phyloP scores from a whole-genome alignment of 768 basidiomycete species.

The Pleurotus salmoneostramineus region DNA sequence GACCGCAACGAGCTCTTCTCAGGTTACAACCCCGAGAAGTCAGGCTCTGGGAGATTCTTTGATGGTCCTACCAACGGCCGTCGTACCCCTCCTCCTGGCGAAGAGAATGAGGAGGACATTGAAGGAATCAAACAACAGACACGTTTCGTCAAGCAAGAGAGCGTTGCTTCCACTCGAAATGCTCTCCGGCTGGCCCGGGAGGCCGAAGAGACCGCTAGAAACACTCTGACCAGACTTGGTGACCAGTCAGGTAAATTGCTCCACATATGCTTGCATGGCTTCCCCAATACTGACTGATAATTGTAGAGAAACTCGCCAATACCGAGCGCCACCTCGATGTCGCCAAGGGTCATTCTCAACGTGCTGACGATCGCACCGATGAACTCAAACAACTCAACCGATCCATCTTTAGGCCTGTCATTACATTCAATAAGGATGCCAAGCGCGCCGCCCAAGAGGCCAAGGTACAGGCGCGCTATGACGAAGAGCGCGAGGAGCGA shows the following conservation, averaged over 20 bases:
- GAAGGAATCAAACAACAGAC: constrained; percentile 96
- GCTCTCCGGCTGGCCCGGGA: constrained; percentile 92
- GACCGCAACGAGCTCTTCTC: constrained; percentile 75
- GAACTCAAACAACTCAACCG: constrained; percentile 93
- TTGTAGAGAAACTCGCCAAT: constrained; percentile 79
- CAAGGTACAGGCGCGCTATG: constrained; percentile 80
- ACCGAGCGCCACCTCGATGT: constrained; percentile 95
- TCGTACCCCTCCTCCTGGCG: constrained; percentile 48
- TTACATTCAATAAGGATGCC: constrained; percentile 89
- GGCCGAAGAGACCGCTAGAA: constrained; percentile 91
- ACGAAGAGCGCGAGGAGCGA: constrained; percentile 79
- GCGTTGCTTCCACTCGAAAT: constrained; percentile 84
- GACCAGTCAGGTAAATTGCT: constrained; percentile 81
- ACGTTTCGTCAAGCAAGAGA: constrained; percentile 86
- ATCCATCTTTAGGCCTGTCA: constrained; percentile 90
- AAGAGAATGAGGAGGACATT: constrained; percentile 82
- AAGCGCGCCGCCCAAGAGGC: constrained; percentile 87
- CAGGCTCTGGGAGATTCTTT: constrained; percentile 62
- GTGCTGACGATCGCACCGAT: constrained; percentile 90
- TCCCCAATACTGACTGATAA: constrained; percentile 5
- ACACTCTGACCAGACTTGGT: constrained; percentile 78
- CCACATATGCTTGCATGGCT: background rate
- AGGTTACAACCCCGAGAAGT: constrained; percentile 62
- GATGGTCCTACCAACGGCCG: constrained; percentile 50
- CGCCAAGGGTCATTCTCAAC: constrained; percentile 78